Evolutionary conservation across 176 grass and related monocot genomes (phyloP), one percentile per base, ranked within the genome.

Genomic region (Carex scoparia): DNA sequence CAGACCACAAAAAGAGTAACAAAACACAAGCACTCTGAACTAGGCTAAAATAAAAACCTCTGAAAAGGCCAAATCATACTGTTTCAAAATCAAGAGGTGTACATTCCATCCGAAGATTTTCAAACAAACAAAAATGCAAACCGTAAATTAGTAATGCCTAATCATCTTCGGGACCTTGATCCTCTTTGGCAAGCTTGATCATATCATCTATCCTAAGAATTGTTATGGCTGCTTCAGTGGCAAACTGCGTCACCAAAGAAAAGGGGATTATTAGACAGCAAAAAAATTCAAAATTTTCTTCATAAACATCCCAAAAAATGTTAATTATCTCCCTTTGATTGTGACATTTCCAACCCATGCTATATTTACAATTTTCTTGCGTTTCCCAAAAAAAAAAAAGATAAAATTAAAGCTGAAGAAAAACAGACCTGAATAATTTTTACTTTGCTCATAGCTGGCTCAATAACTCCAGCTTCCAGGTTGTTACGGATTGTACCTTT

Each of bases 401-500:
- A 75, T 23, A 27, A 58, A 35, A 35, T 13, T 53, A 14, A 35
- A 63, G 61, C 1, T 63, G 30, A 65, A 65, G 4, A 80, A 60
- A 9, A 63, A 35, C 67, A 3, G 10, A 87, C 85, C 82, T 87
- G 89, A 81, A 97, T 89, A 84, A 94, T 98, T 85, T 98, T 98
- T 23, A 98, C 92, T 94, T 98, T 98, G 85, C 91, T 94, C 93
- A 98, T 98, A 54, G 95, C 87, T 57, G 95, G 93, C 77, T 98
- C 95, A 61, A 98, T 98, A 28, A 98, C 95, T 65, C 95, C 95
- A 58, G 89, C 90, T 84, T 94, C 93, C 4, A 94, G 85, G 65
- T 98, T 98, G 85, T 94, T 94, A 68, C 92, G 89, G 63, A 91
- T 93, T 55, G 86, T 89, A 16, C 91, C 95, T 82, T 98, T 92